Conservation (phyloP, 148 eudicot species). For the Fagopyrum tataricum region DNA sequence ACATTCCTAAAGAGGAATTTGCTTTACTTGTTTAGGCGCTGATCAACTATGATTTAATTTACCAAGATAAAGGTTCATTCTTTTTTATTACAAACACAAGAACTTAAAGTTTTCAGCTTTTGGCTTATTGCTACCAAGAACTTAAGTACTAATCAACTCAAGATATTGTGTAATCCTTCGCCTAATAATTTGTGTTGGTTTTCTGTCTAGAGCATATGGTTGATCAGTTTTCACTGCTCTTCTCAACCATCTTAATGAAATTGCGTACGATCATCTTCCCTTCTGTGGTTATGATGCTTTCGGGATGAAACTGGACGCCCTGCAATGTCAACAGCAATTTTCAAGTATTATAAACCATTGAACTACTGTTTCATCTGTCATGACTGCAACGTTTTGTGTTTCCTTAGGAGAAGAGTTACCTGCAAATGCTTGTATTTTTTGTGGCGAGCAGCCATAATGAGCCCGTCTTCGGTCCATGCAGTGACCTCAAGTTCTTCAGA, state of each 20-base stretch:
- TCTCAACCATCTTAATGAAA: conserved; percentile 65
- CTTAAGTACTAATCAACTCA: not conserved
- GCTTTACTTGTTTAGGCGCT: not conserved
- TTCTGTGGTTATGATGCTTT: conserved; percentile 84
- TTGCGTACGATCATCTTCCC: conserved; percentile 79
- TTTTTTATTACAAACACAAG: not conserved
- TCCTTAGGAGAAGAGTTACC: conserved; percentile 30
- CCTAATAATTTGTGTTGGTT: not conserved
- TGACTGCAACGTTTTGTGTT: not conserved
- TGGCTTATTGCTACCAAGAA: not conserved
- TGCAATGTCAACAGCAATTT: conserved; percentile 20
- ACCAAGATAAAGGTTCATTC: not conserved
- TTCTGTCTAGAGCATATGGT: not conserved
- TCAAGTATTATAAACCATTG: too few species aligned
- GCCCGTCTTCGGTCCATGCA: conserved; percentile 97
- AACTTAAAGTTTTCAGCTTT: not conserved
- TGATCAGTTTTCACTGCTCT: not conserved
- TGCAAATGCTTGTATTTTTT: conserved; percentile 57
- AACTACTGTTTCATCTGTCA: too few species aligned
- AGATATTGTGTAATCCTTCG: too few species aligned
- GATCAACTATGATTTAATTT: not conserved
- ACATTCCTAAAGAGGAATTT: not conserved
- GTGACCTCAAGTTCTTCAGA: conserved; percentile 79
- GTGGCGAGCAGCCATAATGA: conserved; percentile 97
- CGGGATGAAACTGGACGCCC: conserved; percentile 99